A percentile compares a stretch with the other conserved stretches of the same genome.
These are phyloP conservation scores for Malus sieversii DNA, from an alignment of 306 rosid genomes.

Conservation along the genomic window DNA sequence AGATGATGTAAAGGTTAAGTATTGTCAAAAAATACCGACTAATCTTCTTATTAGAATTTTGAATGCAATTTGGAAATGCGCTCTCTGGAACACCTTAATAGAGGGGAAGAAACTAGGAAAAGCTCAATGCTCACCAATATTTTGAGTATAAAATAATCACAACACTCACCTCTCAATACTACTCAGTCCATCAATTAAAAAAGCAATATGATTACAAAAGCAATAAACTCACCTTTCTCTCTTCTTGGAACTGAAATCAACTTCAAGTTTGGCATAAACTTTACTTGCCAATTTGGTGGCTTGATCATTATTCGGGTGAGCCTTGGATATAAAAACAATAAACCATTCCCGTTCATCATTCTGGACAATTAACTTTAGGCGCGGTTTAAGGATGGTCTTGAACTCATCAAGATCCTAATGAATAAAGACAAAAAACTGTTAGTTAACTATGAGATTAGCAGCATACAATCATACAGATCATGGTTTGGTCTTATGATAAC, in stretches of 20 bases:
- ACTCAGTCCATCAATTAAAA: not conserved
- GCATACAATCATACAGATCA: conserved; percentile 3
- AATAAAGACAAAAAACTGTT: conserved; percentile 18
- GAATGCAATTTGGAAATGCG: not conserved
- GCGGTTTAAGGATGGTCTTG: conserved; percentile 94
- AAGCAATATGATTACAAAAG: not conserved
- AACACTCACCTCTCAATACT: not conserved
- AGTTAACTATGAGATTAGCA: conserved; percentile 3
- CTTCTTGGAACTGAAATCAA: conserved; percentile 83
- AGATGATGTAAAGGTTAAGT: not conserved
- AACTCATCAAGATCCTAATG: conserved; percentile 93
- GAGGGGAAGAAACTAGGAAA: not conserved
- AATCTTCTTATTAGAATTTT: not conserved
- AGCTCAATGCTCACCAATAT: not conserved
- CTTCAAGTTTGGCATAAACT: conserved; percentile 92
- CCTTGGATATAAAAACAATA: conserved; percentile 88
- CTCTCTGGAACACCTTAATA: not conserved
- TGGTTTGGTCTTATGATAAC: not conserved
- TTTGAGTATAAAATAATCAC: not conserved
- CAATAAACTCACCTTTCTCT: conserved; percentile 75
- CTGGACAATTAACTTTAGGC: conserved; percentile 89
- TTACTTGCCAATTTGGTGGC: conserved; percentile 78
- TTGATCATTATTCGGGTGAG: conserved; percentile 78
- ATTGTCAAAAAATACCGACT: not conserved
- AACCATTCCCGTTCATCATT: conserved; percentile 99